A percentile compares a stretch with the other conserved stretches of the same genome.
Conservation (phyloP, 1,139 yeast genomes). For the Debaryomycetaceae sp. region DNA sequence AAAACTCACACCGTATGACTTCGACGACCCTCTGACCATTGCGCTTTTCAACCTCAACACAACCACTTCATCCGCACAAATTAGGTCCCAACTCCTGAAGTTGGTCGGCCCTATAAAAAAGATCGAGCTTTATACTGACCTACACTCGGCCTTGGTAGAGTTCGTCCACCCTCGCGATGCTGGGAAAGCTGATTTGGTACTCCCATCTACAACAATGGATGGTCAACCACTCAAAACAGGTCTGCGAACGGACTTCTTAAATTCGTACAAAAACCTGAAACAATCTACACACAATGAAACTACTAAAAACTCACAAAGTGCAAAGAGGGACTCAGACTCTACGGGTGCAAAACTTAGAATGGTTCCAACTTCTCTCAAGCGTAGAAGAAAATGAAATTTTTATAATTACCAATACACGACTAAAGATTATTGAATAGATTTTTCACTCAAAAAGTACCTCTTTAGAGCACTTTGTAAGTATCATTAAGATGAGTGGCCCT, state of each 20-base stretch:
- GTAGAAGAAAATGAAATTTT: conserved; percentile 4
- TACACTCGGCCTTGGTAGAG: conserved; percentile 53
- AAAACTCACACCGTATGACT: conserved; percentile 13
- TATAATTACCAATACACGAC: not conserved
- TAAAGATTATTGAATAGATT: not conserved
- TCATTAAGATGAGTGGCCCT: conserved; percentile 44
- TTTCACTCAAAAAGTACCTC: not conserved
- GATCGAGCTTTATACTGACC: conserved; percentile 46
- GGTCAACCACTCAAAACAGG: conserved; percentile 34
- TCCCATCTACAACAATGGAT: conserved; percentile 43
- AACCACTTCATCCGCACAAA: conserved; percentile 42
- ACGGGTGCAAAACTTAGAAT: conserved; percentile 7
- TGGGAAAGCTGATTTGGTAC: conserved; percentile 53
- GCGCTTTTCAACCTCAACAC: conserved; percentile 47
- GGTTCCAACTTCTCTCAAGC: conserved; percentile 9
- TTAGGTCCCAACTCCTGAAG: conserved; percentile 28
- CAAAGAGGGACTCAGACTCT: conserved; percentile 1
- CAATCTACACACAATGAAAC: not conserved
- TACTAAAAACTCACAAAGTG: conserved; percentile 7
- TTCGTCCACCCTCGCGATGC: conserved; percentile 46
- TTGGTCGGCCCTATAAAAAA: conserved; percentile 35
- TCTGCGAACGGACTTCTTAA: conserved; percentile 28
- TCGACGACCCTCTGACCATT: conserved; percentile 31
- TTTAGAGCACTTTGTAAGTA: too few relatives aligned
- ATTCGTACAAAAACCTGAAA: not conserved